These are phyloP conservation scores for Naumovozyma dairenensis DNA, from an alignment of 805 yeast genomes.

Conservation along the genomic window DNA sequence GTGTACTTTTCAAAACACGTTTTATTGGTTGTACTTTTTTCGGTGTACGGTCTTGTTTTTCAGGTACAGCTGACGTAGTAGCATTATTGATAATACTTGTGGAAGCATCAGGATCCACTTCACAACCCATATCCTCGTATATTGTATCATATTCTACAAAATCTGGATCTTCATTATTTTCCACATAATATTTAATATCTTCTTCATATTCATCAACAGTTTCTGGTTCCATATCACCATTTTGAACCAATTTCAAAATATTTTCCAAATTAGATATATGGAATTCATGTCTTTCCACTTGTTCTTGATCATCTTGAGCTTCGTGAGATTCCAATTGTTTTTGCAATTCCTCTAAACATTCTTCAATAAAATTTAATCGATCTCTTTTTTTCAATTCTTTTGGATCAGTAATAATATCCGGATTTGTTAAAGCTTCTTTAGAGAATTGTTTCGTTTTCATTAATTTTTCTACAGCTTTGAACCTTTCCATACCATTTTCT, in stretches of 20 bases:
- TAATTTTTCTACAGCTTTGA: constrained; percentile 86
- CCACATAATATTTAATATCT: constrained; percentile 87
- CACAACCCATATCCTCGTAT: constrained; percentile 70
- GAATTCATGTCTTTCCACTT: constrained; percentile 63
- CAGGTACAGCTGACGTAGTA: background rate
- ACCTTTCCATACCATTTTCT: constrained; percentile 83
- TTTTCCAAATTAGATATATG: constrained; percentile 73
- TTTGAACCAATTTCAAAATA: constrained; percentile 66
- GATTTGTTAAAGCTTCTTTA: constrained; percentile 79
- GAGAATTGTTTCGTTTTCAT: constrained; percentile 91
- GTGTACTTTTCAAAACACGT: too few relatives aligned
- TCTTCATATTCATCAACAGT: constrained; percentile 69
- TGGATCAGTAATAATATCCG: constrained; percentile 55
- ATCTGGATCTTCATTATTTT: constrained; percentile 85
- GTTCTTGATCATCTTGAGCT: constrained; percentile 55
- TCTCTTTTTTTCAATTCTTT: constrained; percentile 72
- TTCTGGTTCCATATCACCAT: constrained; percentile 71
- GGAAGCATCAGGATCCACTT: constrained; percentile 31
- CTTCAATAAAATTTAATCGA: constrained; percentile 57
- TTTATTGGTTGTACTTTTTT: too few relatives aligned
- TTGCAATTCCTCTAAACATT: constrained; percentile 67
- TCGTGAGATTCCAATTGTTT: constrained; percentile 74
- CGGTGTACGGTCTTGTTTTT: too few relatives aligned
- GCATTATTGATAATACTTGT: background rate
- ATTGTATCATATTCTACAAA: constrained; percentile 89